Evolutionary conservation across 768 basidiomycete species (phyloP), one percentile per base, ranked within the genome.

Genomic region (Boletus rubroflammeus): DNA sequence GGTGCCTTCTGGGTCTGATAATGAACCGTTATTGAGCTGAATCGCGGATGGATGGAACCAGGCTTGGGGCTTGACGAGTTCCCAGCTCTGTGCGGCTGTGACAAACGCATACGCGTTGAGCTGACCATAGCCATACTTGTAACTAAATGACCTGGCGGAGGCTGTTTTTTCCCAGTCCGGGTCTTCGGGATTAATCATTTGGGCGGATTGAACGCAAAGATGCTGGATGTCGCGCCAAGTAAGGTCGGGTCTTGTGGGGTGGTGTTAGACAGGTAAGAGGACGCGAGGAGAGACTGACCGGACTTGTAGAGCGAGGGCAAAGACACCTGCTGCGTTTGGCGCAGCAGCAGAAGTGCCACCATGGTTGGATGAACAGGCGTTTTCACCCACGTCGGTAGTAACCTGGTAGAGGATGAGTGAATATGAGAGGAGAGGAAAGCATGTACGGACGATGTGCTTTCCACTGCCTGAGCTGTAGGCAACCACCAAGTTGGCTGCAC

Each of bases 341-440:
- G 97, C 97, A 5, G 97, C 97, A 23, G 97, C 97, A 15, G 96
- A 98, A 2, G 97, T 99, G 15, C 97, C 97, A 23, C 97, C 97
- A 64, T 99, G 97, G 0, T 75, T 79, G 38, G 76, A 78, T 1
- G 94, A 81, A 69, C 97, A 99, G 47, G 81, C 76, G 58, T 88
- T 82, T 67, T 88, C 80, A 9, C 95, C 95, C 43, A 88, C 86
- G 67, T 98, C 97, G 14, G 95, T 98, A 6, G 97, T 99, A 42
- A 92, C 87, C 95, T 98, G 65, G 17, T 26, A 45, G 51, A 44
- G 8, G n/a, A 47, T 63, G 26, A 61, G 63, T 63, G 39, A 57
- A 50, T 48, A 51, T 42, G 47, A 32, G 36, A 32, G 25, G 47
- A 17, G 21, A 54, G 26, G 25, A 25, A 50, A 41, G 35, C 47